Evolutionary conservation across 345 rosid genomes (phyloP).

Genomic region (Bruguiera sexangula): DNA sequence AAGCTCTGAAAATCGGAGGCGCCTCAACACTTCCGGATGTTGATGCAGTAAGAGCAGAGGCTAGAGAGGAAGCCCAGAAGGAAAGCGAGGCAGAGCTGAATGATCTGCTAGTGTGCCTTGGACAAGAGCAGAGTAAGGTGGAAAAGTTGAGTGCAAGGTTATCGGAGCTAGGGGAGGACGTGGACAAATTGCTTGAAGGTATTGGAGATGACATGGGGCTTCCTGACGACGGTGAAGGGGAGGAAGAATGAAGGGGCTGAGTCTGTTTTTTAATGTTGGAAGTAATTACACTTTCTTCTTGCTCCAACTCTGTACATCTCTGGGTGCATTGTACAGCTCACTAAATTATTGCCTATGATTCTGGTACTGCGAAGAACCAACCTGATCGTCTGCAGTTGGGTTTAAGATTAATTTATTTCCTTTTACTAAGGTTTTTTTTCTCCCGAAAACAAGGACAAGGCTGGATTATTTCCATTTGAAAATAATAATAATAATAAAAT

Average conservation of each 20-base stretch:
- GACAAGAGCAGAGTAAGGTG: slow-evolving; percentile 96
- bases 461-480: too few species aligned
- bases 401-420: not conserved
- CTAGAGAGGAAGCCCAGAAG: slow-evolving; percentile 90
- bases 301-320: slow-evolving; percentile 14
- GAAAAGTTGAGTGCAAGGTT: slow-evolving; percentile 73
- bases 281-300: not conserved
- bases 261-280: not conserved
- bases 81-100: slow-evolving; percentile 92
- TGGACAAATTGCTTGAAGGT: slow-evolving; percentile 76
- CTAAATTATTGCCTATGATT: not conserved
- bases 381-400: not conserved
- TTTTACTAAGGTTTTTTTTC: not conserved
- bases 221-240: slow-evolving; percentile 66
- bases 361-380: not conserved
- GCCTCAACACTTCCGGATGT: slow-evolving; percentile 40
- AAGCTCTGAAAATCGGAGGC: slow-evolving; percentile 65
- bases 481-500: too few species aligned
- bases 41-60: slow-evolving; percentile 70
- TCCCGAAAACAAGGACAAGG: too few species aligned
- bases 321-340: slow-evolving; percentile 22
- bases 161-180: slow-evolving; percentile 82
- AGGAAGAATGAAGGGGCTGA: slow-evolving; percentile 25
- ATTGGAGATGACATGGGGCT: slow-evolving; percentile 79
- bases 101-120: slow-evolving; percentile 93